Base-by-base conservation (phyloP, 305 asterid genomes). In the Solanum chacoense region DNA sequence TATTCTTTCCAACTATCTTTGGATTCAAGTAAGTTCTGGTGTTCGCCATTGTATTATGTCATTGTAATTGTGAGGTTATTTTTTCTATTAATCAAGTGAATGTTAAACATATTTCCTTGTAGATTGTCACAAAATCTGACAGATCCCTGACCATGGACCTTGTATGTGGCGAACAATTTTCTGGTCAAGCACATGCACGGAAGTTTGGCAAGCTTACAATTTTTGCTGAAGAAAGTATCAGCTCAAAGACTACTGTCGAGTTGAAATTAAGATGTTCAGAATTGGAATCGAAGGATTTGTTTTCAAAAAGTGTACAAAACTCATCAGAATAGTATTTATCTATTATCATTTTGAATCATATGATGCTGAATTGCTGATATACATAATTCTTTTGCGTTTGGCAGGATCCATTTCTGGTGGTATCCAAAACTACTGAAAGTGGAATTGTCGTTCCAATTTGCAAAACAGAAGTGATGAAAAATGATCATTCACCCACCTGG, bases 391-490 rank as follows among this genome's bases (percentile, higher is more conserved):
- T 88, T 84, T 92, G 91, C 16, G 79, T 91, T 90, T 92, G 93
- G 88, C 94, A 97, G 99, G 99, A 97, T 90, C 99, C 99, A 67
- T 97, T 97, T 92, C 93, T 97, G 90, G 92, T 95, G 88, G 92
- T 97, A 88, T 96, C 98, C 76, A 97, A 95, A 92, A 87, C 92
- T 90, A 90, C 95, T 29, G 99, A 97, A 91, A 91, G 92, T 93
- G 98, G 96, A 88, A 77, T 86, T 8, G 88, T 93, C 28, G 92
- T 95, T 92, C 99, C 99, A 88, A 92, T 97, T 91, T 94, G 97
- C 96, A 97, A 96, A 94, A 97, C 99, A 84, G 99, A 97, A 93
- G 99, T 95, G 91, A 88, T 97, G 91, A 94, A 94, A 91, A 95
- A 97, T 90, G 95, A 97, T 69, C 97, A 93, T 78, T 91, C 89